phyloP scores from a whole-genome alignment of 164 flowering plant species.

The Magnolia changhungtana region DNA sequence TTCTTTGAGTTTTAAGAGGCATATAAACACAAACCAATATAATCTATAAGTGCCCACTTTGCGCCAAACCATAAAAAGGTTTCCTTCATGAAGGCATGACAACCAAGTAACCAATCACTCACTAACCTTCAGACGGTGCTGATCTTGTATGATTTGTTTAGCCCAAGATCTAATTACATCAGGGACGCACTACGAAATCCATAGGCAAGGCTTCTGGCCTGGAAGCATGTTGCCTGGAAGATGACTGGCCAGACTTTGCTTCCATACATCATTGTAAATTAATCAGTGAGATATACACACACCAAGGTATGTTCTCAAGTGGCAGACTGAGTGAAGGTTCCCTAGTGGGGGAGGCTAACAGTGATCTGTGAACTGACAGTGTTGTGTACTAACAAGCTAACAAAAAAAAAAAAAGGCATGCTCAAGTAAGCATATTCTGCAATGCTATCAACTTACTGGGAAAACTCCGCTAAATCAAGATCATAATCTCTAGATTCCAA shows the following conservation, averaged over 20 bases:
- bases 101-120: background rate
- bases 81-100: background rate
- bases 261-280: constrained; percentile 39
- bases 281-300: background rate
- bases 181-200: constrained; percentile 92
- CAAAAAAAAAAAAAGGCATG: background rate
- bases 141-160: constrained; percentile 72
- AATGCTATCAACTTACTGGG: constrained; percentile 46
- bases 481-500: constrained; percentile 81
- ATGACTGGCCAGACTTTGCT: constrained; percentile 60
- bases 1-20: too few relatives aligned
- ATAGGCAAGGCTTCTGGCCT: constrained; percentile 91
- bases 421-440: background rate
- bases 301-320: background rate
- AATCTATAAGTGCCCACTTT: too few relatives aligned
- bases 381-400: too few relatives aligned
- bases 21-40: too few relatives aligned
- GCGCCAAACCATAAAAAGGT: too few relatives aligned
- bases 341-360: too few relatives aligned
- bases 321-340: too few relatives aligned
- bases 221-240: constrained; percentile 59
- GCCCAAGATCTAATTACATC: constrained; percentile 83
- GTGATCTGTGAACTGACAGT: too few relatives aligned
- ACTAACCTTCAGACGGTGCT: constrained; percentile 79
- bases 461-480: constrained; percentile 63